phyloP scores from a whole-genome alignment of 345 rosid genomes.

The Carallia brachiata region DNA sequence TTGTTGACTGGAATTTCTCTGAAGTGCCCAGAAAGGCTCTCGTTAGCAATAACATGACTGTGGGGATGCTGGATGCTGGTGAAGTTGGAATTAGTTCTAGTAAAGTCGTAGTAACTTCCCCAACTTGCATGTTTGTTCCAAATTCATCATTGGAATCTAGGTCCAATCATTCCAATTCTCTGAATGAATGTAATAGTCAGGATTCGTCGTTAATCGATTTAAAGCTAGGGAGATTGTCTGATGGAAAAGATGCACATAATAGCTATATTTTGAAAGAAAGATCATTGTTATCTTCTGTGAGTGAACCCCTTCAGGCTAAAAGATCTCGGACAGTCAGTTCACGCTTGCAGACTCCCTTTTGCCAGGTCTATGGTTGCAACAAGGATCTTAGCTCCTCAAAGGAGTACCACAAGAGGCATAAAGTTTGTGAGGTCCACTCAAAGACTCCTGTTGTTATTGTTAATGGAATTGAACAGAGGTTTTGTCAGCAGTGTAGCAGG shows the following conservation, averaged over 20 bases:
- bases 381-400: conserved; percentile 71
- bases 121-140: conserved; percentile 34
- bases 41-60: conserved; percentile 16
- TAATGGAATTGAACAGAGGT: conserved; percentile 66
- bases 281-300: conserved; percentile 18
- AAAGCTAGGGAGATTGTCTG: conserved; percentile 40
- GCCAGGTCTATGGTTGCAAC: conserved; percentile 75
- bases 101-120: conserved; percentile 21
- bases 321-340: conserved; percentile 24
- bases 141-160: conserved; percentile 35
- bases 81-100: conserved; percentile 33
- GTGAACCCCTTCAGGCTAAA: conserved; percentile 20
- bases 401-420: conserved; percentile 78
- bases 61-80: conserved; percentile 13
- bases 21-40: conserved; percentile 36
- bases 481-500: conserved; percentile 97
- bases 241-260: conserved; percentile 23
- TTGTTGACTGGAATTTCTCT: conserved; percentile 31
- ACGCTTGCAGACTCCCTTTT: conserved; percentile 31
- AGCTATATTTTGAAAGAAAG: conserved; percentile 20
- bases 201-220: conserved; percentile 34
- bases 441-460: conserved; percentile 68
- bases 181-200: conserved; percentile 31
- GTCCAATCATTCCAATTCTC: conserved; percentile 28
- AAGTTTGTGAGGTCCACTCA: conserved; percentile 77